Evolutionary conservation across 305 asterid genomes (phyloP), one percentile per base, ranked within the genome.

Genomic region (Solanum hybrid): DNA sequence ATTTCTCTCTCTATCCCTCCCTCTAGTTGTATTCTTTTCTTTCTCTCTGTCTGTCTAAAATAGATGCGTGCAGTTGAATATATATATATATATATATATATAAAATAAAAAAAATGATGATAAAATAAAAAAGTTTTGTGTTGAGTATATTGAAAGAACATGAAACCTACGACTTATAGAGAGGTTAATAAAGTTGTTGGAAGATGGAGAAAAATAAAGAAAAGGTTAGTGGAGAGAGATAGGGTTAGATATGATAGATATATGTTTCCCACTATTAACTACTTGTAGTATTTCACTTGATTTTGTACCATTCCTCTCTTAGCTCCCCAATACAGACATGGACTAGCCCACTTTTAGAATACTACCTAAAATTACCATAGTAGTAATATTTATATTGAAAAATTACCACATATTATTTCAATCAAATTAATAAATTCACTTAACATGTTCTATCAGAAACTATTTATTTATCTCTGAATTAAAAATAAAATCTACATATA

Each of bases 101-200:
- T 29, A 29, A 29, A 87, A 75, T 34, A 34, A 34, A 88, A 46
- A 84, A 86, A 89, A 89, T 72, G 86, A 86, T 31, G 32, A 38
- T 8, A 69, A 51, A 89, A 51, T 42, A 26, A 56, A 34, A 79
- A 79, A 7, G 79, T 16, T 16, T 6, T 77, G 12, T n/a, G 16
- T 12, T 73, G 42, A 64, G 85, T 40, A 71, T 31, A 10, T n/a
- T 64, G 71, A 64, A 87, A 77, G 85, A 87, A 84, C 89, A 89
- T 85, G 91, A 89, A 91, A 89, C 91, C 91, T 91, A 91, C 90
- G 92, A 91, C 90, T 87, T 86, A 42, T 91, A 87, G 86, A 89
- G 89, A 79, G 79, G 78, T 66, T 60, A 32, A 46, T 42, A 37
- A n/a, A 32, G 87, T 89, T 87, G 88, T 46, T 32, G 29, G 22